phyloP scores from a whole-genome alignment of 805 yeast species.

The Kluyveromyces dobzhanskii region DNA sequence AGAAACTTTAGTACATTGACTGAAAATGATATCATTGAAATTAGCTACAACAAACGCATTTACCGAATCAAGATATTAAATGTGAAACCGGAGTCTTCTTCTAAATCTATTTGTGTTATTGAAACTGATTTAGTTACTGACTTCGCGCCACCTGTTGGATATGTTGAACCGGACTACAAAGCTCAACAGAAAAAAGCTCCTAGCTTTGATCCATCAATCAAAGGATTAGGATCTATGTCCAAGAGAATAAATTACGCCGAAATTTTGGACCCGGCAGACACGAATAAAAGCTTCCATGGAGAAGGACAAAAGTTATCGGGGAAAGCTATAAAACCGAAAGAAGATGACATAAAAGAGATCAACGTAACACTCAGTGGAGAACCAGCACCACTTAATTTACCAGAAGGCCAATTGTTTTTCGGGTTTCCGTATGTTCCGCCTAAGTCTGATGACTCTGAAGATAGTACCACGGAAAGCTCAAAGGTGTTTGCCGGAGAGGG shows the following conservation, averaged over 20 bases:
- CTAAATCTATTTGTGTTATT: slow-evolving; percentile 78
- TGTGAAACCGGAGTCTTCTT: slow-evolving; percentile 63
- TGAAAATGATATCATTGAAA: slow-evolving; percentile 73
- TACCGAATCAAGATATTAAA: slow-evolving; percentile 81
- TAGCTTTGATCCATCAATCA: slow-evolving; percentile 24
- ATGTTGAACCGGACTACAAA: slow-evolving; percentile 79
- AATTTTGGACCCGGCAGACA: slow-evolving; percentile 38
- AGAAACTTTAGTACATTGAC: slow-evolving; percentile 85
- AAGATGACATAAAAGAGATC: slow-evolving; percentile 25
- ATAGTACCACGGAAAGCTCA: slow-evolving; percentile 17
- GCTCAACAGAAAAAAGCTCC: slow-evolving; percentile 26
- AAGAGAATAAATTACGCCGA: slow-evolving; percentile 48
- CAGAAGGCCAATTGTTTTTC: slow-evolving; percentile 83
- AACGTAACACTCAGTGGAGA: slow-evolving; percentile 49
- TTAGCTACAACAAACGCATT: slow-evolving; percentile 69
- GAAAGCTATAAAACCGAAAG: slow-evolving; percentile 29
- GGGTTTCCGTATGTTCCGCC: slow-evolving; percentile 71
- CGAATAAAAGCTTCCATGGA: slow-evolving; percentile 39
- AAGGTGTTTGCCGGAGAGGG: slow-evolving; percentile 57
- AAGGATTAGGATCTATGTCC: slow-evolving; percentile 69
- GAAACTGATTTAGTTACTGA: slow-evolving; percentile 97
- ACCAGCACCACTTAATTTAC: slow-evolving; percentile 65
- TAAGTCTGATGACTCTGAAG: slow-evolving; percentile 31
- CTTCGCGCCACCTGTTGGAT: slow-evolving; percentile 98
- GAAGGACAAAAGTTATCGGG: slow-evolving; percentile 69